Percentiles rank a stretch among this genome's conserved stretches.
phyloP scores from a whole-genome alignment of 768 basidiomycete species.

The Naganishia vaughanmartiniae region DNA sequence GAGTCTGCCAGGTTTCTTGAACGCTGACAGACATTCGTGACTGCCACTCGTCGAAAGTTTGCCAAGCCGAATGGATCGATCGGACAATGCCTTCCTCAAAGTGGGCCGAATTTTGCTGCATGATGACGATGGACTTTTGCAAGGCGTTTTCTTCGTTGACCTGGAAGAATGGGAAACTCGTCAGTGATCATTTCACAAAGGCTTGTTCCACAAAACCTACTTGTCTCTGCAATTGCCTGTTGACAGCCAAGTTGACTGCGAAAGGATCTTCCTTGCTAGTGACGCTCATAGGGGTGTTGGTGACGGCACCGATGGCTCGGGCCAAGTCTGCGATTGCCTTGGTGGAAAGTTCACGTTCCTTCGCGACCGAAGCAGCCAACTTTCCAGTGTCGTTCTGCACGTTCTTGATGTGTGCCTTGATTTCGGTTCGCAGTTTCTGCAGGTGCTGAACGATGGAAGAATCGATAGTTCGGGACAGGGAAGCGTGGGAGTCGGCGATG shows the following conservation, averaged over 20 bases:
- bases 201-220: conserved; percentile 32
- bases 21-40: conserved; percentile 71
- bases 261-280: conserved; percentile 78
- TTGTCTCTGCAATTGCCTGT: conserved; percentile 59
- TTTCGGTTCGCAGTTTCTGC: conserved; percentile 87
- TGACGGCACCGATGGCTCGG: conserved; percentile 80
- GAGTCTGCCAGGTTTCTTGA: conserved; percentile 69
- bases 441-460: conserved; percentile 96
- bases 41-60: conserved; percentile 80
- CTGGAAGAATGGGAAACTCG: conserved; percentile 33
- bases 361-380: conserved; percentile 83
- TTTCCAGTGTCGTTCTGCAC: conserved; percentile 95
- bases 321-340: conserved; percentile 82
- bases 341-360: conserved; percentile 84
- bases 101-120: conserved; percentile 94
- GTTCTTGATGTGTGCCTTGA: conserved; percentile 96
- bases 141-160: conserved; percentile 96
- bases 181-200: neutral
- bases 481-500: conserved; percentile 94
- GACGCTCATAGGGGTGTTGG: conserved; percentile 88
- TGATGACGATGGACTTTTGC: conserved; percentile 95
- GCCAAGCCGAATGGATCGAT: conserved; percentile 93
- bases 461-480: conserved; percentile 91
- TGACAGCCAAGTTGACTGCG: conserved; percentile 54
- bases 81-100: conserved; percentile 97